Percentiles rank a stretch among this genome's conserved stretches.
phyloP scores from a whole-genome alignment of 1,139 yeast genomes.

The Arxiozyma bovina region DNA sequence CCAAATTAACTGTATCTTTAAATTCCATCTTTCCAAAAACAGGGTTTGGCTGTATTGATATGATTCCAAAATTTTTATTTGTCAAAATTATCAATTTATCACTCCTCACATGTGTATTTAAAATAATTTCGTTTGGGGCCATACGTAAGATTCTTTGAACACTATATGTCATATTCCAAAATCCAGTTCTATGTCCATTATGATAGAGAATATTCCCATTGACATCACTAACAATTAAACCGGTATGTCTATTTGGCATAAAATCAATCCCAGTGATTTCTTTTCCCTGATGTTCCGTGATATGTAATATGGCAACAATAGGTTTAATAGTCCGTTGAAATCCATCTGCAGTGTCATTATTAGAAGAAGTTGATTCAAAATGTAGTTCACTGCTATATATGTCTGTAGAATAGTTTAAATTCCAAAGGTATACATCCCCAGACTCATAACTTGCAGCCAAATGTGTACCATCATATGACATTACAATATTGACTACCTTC shows the following conservation, averaged over 20 bases:
- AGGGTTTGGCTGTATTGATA: slow-evolving; percentile 31
- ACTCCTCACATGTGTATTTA: slow-evolving; percentile 21
- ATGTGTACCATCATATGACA: slow-evolving; percentile 45
- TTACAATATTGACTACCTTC: slow-evolving; percentile 39
- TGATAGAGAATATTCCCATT: slow-evolving; percentile 56
- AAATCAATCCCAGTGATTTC: slow-evolving; percentile 43
- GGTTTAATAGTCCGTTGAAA: slow-evolving; percentile 7
- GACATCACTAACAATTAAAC: slow-evolving; percentile 50
- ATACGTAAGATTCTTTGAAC: slow-evolving; percentile 13
- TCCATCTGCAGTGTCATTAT: neutral
- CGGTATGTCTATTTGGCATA: slow-evolving; percentile 48
- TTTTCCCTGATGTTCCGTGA: slow-evolving; percentile 18
- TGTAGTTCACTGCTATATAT: neutral
- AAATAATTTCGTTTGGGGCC: slow-evolving; percentile 9
- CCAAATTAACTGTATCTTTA: slow-evolving; percentile 6
- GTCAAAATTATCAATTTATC: slow-evolving; percentile 54
- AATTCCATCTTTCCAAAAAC: slow-evolving; percentile 7
- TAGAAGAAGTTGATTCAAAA: slow-evolving; percentile 1
- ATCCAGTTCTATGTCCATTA: slow-evolving; percentile 46
- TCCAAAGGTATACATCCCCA: slow-evolving; percentile 44
- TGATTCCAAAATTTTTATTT: slow-evolving; percentile 41
- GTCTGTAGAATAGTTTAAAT: slow-evolving; percentile 23
- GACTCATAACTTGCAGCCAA: slow-evolving; percentile 40
- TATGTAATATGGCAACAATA: slow-evolving; percentile 22
- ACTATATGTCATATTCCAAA: slow-evolving; percentile 41